Percentiles rank a stretch among this genome's conserved stretches.
These are phyloP conservation scores for Sugiyamaella novakii DNA, from an alignment of 1,139 yeast genomes.

Conservation along the genomic window DNA sequence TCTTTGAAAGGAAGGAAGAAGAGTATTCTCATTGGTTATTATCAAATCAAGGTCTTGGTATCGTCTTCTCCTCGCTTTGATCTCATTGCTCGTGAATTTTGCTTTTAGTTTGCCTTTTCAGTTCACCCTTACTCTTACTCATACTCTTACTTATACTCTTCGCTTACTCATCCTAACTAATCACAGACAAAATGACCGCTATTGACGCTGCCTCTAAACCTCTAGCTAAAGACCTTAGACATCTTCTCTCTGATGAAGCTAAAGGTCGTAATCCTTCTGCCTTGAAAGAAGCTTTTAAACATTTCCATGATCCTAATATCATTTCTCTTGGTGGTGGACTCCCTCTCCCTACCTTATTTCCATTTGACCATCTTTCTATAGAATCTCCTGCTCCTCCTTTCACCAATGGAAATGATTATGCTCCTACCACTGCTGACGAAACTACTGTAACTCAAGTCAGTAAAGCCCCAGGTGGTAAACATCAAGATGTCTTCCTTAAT, in stretches of 20 bases:
- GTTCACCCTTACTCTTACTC: too few relatives aligned
- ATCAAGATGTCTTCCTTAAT: conserved; percentile 69
- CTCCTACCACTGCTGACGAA: conserved; percentile 51
- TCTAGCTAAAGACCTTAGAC: conserved; percentile 67
- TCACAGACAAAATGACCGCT: conserved; percentile 14
- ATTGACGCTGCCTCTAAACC: conserved; percentile 25
- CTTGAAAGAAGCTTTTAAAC: conserved; percentile 80
- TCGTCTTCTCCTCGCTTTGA: too few relatives aligned
- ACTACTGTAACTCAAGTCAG: conserved; percentile 50
- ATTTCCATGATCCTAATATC: conserved; percentile 70
- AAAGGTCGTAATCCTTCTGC: conserved; percentile 75
- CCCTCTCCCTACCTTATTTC: conserved; percentile 88
- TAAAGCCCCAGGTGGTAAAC: conserved; percentile 41
- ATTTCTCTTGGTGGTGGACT: conserved; percentile 95
- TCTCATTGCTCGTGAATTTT: too few relatives aligned
- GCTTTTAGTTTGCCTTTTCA: too few relatives aligned
- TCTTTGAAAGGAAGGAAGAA: too few relatives aligned
- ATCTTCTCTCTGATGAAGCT: conserved; percentile 78
- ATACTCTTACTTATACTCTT: too few relatives aligned
- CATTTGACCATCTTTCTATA: conserved; percentile 73
- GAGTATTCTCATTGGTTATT: too few relatives aligned
- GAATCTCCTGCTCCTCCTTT: conserved; percentile 80
- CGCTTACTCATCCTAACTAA: too few relatives aligned
- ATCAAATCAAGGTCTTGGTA: too few relatives aligned
- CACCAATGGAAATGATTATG: conserved; percentile 70